phyloP scores from a whole-genome alignment of 805 yeast genomes.

The Kazachstania africana region DNA sequence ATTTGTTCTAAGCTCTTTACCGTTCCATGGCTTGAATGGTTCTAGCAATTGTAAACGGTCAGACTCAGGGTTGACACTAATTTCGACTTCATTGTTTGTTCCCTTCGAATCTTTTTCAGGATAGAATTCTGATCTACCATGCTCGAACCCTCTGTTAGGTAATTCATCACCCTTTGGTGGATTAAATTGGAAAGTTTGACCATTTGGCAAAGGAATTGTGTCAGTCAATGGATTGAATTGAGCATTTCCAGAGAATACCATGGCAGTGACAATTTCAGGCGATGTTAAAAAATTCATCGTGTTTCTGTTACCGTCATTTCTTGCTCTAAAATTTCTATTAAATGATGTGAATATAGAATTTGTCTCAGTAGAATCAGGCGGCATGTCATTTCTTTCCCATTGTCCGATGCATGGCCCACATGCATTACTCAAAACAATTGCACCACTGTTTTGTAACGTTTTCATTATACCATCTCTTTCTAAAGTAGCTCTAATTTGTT shows the following conservation, averaged over 20 bases:
- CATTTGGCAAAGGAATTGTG: slow-evolving; percentile 57
- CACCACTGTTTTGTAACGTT: slow-evolving; percentile 78
- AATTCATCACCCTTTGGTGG: slow-evolving; percentile 80
- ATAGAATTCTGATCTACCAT: slow-evolving; percentile 65
- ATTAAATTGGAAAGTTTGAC: slow-evolving; percentile 62
- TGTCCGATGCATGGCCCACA: slow-evolving; percentile 99
- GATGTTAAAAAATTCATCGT: slow-evolving; percentile 98
- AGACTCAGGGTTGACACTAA: slow-evolving; percentile 74
- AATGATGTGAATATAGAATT: slow-evolving; percentile 93
- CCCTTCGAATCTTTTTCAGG: slow-evolving; percentile 63
- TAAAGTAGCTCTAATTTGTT: slow-evolving; percentile 93
- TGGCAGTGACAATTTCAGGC: slow-evolving; percentile 94
- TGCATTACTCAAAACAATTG: slow-evolving; percentile 88
- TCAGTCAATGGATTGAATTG: slow-evolving; percentile 88
- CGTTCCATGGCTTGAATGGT: slow-evolving; percentile 81
- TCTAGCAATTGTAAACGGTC: slow-evolving; percentile 85
- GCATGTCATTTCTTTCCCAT: slow-evolving; percentile 88
- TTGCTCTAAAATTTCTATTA: slow-evolving; percentile 94
- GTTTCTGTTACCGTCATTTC: slow-evolving; percentile 96
- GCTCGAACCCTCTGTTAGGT: slow-evolving; percentile 65
- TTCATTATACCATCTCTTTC: slow-evolving; percentile 87
- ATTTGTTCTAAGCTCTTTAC: slow-evolving; percentile 65
- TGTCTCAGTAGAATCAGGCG: slow-evolving; percentile 48
- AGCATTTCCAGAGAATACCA: slow-evolving; percentile 89
- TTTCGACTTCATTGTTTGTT: slow-evolving; percentile 41